Evolutionary conservation across 805 yeast genomes (phyloP).

Genomic region (Cyberlindnera americana): DNA sequence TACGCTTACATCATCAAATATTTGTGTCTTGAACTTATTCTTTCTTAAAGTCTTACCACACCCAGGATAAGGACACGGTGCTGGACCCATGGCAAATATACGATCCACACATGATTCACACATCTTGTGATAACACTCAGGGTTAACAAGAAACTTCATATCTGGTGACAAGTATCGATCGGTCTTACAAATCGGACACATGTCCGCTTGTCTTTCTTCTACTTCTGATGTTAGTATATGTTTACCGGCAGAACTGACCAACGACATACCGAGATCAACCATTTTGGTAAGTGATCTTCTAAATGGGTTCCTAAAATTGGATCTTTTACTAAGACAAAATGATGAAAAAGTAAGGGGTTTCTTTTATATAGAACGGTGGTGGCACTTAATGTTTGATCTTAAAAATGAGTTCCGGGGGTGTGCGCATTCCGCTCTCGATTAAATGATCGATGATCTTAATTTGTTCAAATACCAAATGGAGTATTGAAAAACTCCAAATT

Average conservation of each 20-base stretch:
- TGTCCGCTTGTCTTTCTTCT: constrained; percentile 51
- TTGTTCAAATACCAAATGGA: neutral
- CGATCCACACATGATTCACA: constrained; percentile 97
- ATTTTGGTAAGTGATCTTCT: neutral
- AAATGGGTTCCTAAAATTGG: too few species aligned
- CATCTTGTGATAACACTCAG: constrained; percentile 97
- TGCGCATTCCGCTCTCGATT: too few species aligned
- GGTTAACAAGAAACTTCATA: constrained; percentile 86
- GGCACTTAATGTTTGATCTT: too few species aligned
- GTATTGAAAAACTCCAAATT: too few species aligned
- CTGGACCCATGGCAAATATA: constrained; percentile 90
- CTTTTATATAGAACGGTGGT: too few species aligned
- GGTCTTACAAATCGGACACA: constrained; percentile 97
- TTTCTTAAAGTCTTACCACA: constrained; percentile 86
- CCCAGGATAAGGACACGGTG: constrained; percentile 91
- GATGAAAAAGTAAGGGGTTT: too few species aligned
- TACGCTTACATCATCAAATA: constrained; percentile 85
- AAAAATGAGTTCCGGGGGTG: too few species aligned
- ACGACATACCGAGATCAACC: constrained; percentile 5
- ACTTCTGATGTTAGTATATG: neutral
- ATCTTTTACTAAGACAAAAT: too few species aligned
- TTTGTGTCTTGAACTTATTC: constrained; percentile 86
- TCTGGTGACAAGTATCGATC: constrained; percentile 92
- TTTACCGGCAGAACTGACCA: too few species aligned
- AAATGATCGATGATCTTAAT: too few species aligned